phyloP scores from a whole-genome alignment of 805 yeast species.

The Brettanomyces nanus region DNA sequence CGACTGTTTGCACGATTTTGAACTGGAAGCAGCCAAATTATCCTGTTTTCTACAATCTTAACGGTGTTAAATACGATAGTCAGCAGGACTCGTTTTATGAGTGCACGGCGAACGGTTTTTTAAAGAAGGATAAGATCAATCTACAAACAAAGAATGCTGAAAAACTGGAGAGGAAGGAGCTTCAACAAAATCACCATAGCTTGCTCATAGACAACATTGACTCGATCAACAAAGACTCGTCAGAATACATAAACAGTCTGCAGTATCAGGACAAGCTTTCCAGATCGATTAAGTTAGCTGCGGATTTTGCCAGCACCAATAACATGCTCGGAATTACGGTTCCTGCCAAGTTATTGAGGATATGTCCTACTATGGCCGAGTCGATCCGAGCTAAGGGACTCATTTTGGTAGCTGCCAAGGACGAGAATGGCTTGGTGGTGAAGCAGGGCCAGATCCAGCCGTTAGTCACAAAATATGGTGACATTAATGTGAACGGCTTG shows the following conservation, averaged over 20 bases:
- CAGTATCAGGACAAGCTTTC: constrained; percentile 37
- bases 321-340: constrained; percentile 80
- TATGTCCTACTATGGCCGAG: constrained; percentile 71
- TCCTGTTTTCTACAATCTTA: constrained; percentile 83
- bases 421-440: constrained; percentile 8
- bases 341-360: constrained; percentile 57
- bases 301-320: constrained; percentile 70
- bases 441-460: not conserved
- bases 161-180: not conserved
- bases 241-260: constrained; percentile 24
- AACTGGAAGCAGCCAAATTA: constrained; percentile 99
- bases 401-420: constrained; percentile 53
- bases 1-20: constrained; percentile 83
- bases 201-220: constrained; percentile 29
- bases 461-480: constrained; percentile 22
- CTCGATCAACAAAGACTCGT: constrained; percentile 28
- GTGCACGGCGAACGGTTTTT: constrained; percentile 35
- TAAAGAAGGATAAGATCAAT: constrained; percentile 6
- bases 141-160: constrained; percentile 2
- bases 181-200: not conserved
- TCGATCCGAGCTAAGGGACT: constrained; percentile 75
- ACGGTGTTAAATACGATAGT: constrained; percentile 41
- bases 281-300: constrained; percentile 73
- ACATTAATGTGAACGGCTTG: constrained; percentile 51
- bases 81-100: constrained; percentile 24